A percentile compares a stretch with the other conserved stretches of the same genome.
Conservation (phyloP, 441 rosid genomes). For the Erysimum pusillum region DNA sequence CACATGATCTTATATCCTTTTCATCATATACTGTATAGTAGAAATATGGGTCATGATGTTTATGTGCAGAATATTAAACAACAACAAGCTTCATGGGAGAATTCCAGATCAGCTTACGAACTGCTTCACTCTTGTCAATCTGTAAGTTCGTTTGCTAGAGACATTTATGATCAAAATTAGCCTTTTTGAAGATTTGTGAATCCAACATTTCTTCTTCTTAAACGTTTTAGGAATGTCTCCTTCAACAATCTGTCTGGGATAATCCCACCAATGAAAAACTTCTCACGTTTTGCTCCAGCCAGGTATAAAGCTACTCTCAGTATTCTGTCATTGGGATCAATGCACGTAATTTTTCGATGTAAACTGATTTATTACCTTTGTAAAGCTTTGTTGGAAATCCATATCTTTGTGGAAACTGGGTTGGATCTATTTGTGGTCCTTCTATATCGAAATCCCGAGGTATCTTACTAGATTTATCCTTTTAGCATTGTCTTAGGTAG, state of each 20-base stretch:
- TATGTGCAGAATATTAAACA: slow-evolving; percentile 69
- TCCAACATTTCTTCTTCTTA: neutral
- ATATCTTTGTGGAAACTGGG: slow-evolving; percentile 83
- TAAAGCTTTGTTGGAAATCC: slow-evolving; percentile 85
- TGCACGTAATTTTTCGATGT: neutral
- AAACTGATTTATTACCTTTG: neutral
- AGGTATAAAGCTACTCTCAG: slow-evolving; percentile 56
- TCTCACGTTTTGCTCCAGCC: slow-evolving; percentile 69
- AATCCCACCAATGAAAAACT: slow-evolving; percentile 69
- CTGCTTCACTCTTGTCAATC: slow-evolving; percentile 72
- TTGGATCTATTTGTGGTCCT: slow-evolving; percentile 76
- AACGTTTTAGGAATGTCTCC: slow-evolving; percentile 72
- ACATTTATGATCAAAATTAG: neutral
- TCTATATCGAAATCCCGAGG: slow-evolving; percentile 64
- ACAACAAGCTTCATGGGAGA: slow-evolving; percentile 76
- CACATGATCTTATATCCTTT: slow-evolving; percentile 7
- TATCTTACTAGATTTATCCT: slow-evolving; percentile 14
- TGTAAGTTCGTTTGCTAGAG: slow-evolving; percentile 55
- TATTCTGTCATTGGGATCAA: neutral
- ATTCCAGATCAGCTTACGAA: slow-evolving; percentile 82
- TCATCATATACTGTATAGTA: neutral
- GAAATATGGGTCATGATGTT: neutral
- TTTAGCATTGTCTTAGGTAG: neutral
- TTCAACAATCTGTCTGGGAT: slow-evolving; percentile 86
- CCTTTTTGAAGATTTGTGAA: neutral